A percentile compares a stretch with the other conserved stretches of the same genome.
Conservation (phyloP, 106 monocot species). For the Chionographis japonica region DNA sequence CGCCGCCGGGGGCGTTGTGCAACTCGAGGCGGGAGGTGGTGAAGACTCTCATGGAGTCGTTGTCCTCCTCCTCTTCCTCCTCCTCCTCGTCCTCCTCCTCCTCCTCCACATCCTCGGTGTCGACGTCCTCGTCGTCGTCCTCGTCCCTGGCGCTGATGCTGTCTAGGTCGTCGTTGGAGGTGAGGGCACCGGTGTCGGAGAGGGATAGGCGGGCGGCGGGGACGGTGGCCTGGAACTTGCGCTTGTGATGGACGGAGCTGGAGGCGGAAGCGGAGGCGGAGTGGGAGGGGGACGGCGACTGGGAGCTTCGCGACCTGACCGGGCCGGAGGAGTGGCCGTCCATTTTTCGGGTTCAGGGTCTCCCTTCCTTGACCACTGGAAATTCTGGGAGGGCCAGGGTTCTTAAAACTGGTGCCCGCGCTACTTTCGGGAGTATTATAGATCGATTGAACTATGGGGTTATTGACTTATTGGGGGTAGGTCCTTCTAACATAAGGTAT, state of each 20-base stretch:
- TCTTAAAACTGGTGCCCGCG: too few relatives aligned
- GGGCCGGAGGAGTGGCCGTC: slow-evolving; percentile 53
- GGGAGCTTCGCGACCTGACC: slow-evolving; percentile 75
- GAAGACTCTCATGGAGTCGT: slow-evolving; percentile 68
- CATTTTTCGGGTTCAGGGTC: slow-evolving; percentile 24
- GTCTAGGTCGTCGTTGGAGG: slow-evolving; percentile 63
- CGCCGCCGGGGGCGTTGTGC: neutral
- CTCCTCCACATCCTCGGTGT: slow-evolving; percentile 41
- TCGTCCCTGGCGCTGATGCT: slow-evolving; percentile 60
- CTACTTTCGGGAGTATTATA: too few relatives aligned
- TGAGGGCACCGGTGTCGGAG: slow-evolving; percentile 42
- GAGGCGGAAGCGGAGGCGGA: slow-evolving; percentile 62
- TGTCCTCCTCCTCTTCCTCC: slow-evolving; percentile 49
- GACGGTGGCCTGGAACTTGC: slow-evolving; percentile 31
- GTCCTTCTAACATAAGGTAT: too few relatives aligned
- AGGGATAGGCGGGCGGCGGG: slow-evolving; percentile 29
- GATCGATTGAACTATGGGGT: too few relatives aligned
- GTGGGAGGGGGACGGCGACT: slow-evolving; percentile 56
- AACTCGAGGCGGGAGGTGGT: slow-evolving; percentile 64
- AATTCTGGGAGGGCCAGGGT: too few relatives aligned
- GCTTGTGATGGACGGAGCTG: slow-evolving; percentile 51
- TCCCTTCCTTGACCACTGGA: too few relatives aligned
- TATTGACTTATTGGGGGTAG: too few relatives aligned
- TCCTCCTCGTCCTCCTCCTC: slow-evolving; percentile 51
- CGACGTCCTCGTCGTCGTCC: slow-evolving; percentile 34